These are phyloP conservation scores for Kwoniella sp. DNA, from an alignment of 768 basidiomycete genomes.

Conservation along the genomic window DNA sequence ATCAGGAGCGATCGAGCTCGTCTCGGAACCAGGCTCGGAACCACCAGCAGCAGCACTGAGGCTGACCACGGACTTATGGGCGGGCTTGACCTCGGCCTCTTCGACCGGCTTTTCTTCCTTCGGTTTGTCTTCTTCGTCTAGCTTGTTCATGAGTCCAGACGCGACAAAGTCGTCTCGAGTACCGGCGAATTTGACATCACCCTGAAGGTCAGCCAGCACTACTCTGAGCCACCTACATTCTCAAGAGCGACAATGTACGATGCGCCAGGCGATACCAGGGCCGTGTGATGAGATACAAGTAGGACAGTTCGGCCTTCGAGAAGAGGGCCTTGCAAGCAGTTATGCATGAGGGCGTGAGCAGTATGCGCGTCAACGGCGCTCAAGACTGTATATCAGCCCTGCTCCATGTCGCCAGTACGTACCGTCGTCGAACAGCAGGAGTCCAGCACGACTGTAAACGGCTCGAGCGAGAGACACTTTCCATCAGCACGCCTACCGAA, in stretches of 20 bases:
- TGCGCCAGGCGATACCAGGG: slow-evolving; percentile 75
- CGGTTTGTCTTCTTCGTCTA: slow-evolving; percentile 53
- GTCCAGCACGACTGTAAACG: slow-evolving; percentile 79
- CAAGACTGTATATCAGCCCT: slow-evolving; percentile 31
- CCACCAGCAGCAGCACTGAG: slow-evolving; percentile 25
- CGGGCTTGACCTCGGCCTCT: slow-evolving; percentile 16
- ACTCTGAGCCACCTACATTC: slow-evolving; percentile 23
- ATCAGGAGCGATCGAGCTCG: slow-evolving; percentile 53
- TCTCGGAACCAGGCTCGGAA: slow-evolving; percentile 54
- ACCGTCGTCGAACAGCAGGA: slow-evolving; percentile 81
- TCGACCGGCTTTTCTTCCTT: slow-evolving; percentile 22
- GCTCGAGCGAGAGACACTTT: slow-evolving; percentile 56
- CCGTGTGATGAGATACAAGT: slow-evolving; percentile 90
- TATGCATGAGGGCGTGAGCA: slow-evolving; percentile 71
- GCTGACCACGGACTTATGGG: slow-evolving; percentile 24
- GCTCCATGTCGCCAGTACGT: slow-evolving; percentile 47
- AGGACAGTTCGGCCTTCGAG: slow-evolving; percentile 75
- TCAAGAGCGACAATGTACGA: slow-evolving; percentile 63
- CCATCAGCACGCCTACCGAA: background rate
- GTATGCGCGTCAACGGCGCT: slow-evolving; percentile 74
- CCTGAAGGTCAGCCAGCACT: slow-evolving; percentile 51
- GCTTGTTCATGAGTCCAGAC: slow-evolving; percentile 63
- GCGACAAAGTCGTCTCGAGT: slow-evolving; percentile 60
- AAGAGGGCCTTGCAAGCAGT: slow-evolving; percentile 75
- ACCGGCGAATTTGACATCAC: slow-evolving; percentile 72